phyloP scores from a whole-genome alignment of 805 yeast genomes.

The Nakazawaea laoshanensis region DNA sequence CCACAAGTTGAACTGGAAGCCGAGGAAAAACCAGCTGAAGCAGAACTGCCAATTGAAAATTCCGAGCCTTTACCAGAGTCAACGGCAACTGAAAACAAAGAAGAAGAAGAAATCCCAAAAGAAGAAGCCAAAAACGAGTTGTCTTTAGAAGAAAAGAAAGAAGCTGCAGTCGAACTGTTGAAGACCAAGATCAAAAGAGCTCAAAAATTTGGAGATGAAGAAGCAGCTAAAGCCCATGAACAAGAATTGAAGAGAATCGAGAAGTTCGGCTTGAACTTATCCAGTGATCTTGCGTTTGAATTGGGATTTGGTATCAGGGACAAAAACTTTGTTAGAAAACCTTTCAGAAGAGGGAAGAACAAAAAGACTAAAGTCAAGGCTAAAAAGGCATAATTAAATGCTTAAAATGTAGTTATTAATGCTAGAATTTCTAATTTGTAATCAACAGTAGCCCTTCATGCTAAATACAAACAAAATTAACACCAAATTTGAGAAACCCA shows the following conservation, averaged over 20 bases:
- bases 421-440: background rate
- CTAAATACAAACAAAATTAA: no score
- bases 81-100: constrained; percentile 6
- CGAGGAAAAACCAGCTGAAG: constrained; percentile 10
- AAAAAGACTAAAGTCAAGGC: background rate
- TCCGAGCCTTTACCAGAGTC: constrained; percentile 7
- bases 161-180: constrained; percentile 58
- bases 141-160: constrained; percentile 64
- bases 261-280: constrained; percentile 74
- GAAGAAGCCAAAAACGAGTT: constrained; percentile 26
- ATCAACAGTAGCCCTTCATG: no score
- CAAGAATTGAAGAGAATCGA: constrained; percentile 63
- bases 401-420: background rate
- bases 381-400: background rate
- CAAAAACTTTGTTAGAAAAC: constrained; percentile 5
- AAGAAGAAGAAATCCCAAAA: constrained; percentile 13
- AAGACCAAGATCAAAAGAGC: constrained; percentile 64
- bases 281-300: constrained; percentile 59
- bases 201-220: constrained; percentile 67
- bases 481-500: no score
- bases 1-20: constrained; percentile 17
- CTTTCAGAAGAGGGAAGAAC: background rate
- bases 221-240: constrained; percentile 38
- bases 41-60: constrained; percentile 13
- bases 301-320: constrained; percentile 37